Evolutionary conservation across 2,329 filamentous ascomycete species (phyloP), one percentile per base, ranked within the genome.

Genomic region (Verticillium klebahnii): DNA sequence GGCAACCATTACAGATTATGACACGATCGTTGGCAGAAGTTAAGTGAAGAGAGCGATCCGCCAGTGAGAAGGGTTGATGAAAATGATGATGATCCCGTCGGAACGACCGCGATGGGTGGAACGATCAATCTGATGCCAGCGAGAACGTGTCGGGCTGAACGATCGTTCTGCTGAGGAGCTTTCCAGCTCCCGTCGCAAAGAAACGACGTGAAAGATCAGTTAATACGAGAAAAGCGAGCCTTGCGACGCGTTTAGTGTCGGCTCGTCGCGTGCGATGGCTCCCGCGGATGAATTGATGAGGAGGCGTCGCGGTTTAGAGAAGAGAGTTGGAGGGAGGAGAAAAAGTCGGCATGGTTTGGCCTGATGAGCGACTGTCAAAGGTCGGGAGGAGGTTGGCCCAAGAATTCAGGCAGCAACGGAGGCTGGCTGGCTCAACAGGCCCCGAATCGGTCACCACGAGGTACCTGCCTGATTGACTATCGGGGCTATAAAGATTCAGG

Each of bases 261-360:
- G 36, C 62, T 64, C 52, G 50, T 54, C 61, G 58, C 50, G 62
- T 59, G 34, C 31, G 56, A 60, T 56, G 60, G 25, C 39, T 62
- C 61, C 57, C 58, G 63, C 56, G 61, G 62, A 59, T 60, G 67
- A 54, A 66, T 52, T 52, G 45, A 52, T 52, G 45, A 19, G 19
- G 23, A 23, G 45, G 45, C 45, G 45, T 52, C 45, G 45, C 52
- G 25, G 56, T 60, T 25, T 58, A 61, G 60, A 58, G 61, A 58
- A 55, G 59, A 52, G n/a, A 45, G 37, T 39, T 65, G 61, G 61
- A 62, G 58, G 62, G 59, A 63, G 59, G 56, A 60, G 67, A 63
- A 71, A 70, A 70, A 71, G 65, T 66, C 67, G 68, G 66, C 61
- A 37, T 59, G 59, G 66, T 63, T 63, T 62, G 64, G 64, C 61